Percentiles rank a stretch among this genome's conserved stretches.
Evolutionary conservation across 306 rosid genomes (phyloP).

Genomic region (Luffa acutangula): DNA sequence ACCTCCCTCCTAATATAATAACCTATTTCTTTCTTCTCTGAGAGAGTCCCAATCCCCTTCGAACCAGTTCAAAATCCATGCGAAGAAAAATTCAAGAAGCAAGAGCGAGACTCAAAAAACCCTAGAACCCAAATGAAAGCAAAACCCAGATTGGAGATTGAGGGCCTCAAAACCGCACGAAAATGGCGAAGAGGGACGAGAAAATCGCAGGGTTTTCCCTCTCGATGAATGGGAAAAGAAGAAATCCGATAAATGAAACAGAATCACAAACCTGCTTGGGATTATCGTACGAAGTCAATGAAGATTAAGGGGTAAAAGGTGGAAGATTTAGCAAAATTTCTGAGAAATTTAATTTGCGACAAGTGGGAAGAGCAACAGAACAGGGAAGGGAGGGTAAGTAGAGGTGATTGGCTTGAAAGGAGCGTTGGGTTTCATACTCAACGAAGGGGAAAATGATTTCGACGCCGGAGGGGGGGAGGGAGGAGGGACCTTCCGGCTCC

Average conservation of each 20-base stretch:
- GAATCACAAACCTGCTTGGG: background rate
- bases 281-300: background rate
- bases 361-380: background rate
- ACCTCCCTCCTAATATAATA: slow-evolving; percentile 37
- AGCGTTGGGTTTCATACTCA: background rate
- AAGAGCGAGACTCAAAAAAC: background rate
- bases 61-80: slow-evolving; percentile 52
- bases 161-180: background rate
- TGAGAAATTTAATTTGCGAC: background rate
- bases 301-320: background rate
- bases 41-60: slow-evolving; percentile 33
- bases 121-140: slow-evolving; percentile 2
- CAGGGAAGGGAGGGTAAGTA: background rate
- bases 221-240: background rate
- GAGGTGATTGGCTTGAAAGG: background rate
- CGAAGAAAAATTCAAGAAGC: background rate
- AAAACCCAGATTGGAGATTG: slow-evolving; percentile 8
- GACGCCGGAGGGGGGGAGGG: too few species aligned
- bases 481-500: too few species aligned
- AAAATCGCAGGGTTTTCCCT: background rate
- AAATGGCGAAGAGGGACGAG: background rate
- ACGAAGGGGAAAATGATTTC: too few species aligned
- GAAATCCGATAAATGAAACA: background rate
- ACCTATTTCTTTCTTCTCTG: slow-evolving; percentile 37
- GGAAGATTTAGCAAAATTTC: background rate